Percentiles rank a stretch among this genome's conserved stretches.
Conservation (phyloP, 163 green algal genomes). For the Volvox carteri region DNA sequence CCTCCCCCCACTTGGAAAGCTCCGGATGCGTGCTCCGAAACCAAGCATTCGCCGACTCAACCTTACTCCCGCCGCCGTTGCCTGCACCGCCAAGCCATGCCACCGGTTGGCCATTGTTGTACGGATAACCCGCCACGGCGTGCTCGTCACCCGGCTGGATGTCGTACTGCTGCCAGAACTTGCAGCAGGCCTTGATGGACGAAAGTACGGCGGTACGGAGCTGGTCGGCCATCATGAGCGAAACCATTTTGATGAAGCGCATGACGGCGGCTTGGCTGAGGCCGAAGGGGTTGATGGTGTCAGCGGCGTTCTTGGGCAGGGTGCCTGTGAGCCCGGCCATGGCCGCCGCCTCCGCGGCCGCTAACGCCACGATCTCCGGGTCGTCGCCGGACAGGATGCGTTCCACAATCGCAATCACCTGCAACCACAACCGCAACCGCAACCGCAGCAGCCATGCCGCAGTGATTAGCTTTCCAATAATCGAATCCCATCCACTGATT, state of each 20-base stretch:
- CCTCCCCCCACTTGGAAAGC: conserved; percentile 70
- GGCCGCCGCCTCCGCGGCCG: conserved; percentile 4
- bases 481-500: no score
- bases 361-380: conserved; percentile 35
- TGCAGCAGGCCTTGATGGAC: conserved; percentile 63
- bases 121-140: conserved; percentile 33
- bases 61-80: not conserved
- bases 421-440: not conserved
- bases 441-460: no score
- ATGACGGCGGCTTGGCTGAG: conserved; percentile 61
- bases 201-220: conserved; percentile 73
- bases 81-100: not conserved
- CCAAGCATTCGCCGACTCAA: conserved; percentile 26
- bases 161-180: conserved; percentile 73
- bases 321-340: not conserved
- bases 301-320: not conserved
- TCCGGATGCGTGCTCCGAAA: not conserved
- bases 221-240: conserved; percentile 79
- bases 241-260: conserved; percentile 77
- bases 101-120: not conserved
- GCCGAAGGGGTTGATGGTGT: conserved; percentile 20
- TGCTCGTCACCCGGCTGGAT: conserved; percentile 48
- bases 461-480: no score
- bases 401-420: conserved; percentile 57
- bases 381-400: conserved; percentile 50